Percentiles rank a stretch among this genome's conserved stretches.
phyloP scores from a whole-genome alignment of 129 eudicot genomes.

The Scalesia atractyloides region DNA sequence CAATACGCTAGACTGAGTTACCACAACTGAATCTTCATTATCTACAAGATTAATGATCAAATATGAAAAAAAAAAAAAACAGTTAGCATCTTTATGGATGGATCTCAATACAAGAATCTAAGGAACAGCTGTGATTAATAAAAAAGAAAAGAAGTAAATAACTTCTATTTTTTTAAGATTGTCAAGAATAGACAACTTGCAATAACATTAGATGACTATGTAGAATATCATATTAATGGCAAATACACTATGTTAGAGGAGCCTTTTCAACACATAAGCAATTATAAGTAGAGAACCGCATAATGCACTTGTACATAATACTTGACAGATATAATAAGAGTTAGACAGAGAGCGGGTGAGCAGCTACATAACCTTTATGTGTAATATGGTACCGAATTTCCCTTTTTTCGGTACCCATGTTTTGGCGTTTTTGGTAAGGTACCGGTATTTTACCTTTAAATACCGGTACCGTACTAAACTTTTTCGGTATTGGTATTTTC shows the following conservation, averaged over 20 bases:
- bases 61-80: neutral
- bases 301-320: neutral
- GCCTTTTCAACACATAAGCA: neutral
- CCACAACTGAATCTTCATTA: conserved; percentile 42
- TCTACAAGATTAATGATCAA: conserved; percentile 29
- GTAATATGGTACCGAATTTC: neutral
- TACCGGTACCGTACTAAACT: no score
- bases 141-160: neutral
- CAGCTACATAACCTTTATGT: neutral
- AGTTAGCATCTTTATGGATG: conserved; percentile 15
- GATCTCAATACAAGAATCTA: neutral
- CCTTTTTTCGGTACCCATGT: no score
- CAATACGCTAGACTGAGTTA: conserved; percentile 18
- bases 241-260: neutral
- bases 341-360: neutral
- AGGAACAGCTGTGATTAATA: neutral
- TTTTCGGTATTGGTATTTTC: no score
- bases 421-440: no score
- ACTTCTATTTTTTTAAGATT: neutral
- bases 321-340: neutral
- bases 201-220: no score
- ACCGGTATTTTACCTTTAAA: no score
- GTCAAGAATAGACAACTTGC: neutral
- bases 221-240: neutral
- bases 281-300: neutral